Evolutionary conservation across 1,284 basidiomycete species (phyloP).

Genomic region (Cryptococcus jaspeensis): DNA sequence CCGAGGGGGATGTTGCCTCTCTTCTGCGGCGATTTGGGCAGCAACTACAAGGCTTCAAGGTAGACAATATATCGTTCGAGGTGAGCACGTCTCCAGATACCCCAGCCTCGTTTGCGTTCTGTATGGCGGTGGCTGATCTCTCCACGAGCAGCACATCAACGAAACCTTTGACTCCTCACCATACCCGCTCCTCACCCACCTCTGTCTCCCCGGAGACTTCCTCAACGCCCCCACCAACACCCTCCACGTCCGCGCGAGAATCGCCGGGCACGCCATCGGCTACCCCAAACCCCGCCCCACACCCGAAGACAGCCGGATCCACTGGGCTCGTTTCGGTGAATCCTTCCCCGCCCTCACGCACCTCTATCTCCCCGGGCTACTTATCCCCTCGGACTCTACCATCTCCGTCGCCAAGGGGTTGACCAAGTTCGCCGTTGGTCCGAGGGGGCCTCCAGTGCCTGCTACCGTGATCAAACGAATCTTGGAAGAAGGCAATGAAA

Average conservation of each 20-base stretch:
- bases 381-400: slow-evolving; percentile 16
- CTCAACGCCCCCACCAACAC: slow-evolving; percentile 7
- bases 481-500: slow-evolving; percentile 9
- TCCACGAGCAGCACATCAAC: slow-evolving; percentile 8
- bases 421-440: slow-evolving; percentile 20
- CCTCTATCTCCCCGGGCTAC: slow-evolving; percentile 24
- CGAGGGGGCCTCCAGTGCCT: slow-evolving; percentile 25
- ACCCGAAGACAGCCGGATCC: slow-evolving; percentile 8
- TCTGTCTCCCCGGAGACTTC: slow-evolving; percentile 21
- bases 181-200: slow-evolving; percentile 25
- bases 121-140: neutral
- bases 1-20: slow-evolving; percentile 17
- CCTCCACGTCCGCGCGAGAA: slow-evolving; percentile 2
- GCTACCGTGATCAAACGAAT: slow-evolving; percentile 14
- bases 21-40: slow-evolving; percentile 26
- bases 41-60: slow-evolving; percentile 28
- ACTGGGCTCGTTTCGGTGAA: slow-evolving; percentile 16
- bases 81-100: slow-evolving; percentile 12
- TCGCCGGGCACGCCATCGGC: slow-evolving; percentile 7
- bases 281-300: slow-evolving; percentile 19
- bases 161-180: slow-evolving; percentile 18
- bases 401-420: neutral
- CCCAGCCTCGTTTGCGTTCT: neutral
- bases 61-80: slow-evolving; percentile 23
- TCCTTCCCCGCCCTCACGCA: slow-evolving; percentile 32